These are phyloP conservation scores for Anisogramma anomala DNA, from an alignment of 2,329 filamentous ascomycete species.

Conservation along the genomic window DNA sequence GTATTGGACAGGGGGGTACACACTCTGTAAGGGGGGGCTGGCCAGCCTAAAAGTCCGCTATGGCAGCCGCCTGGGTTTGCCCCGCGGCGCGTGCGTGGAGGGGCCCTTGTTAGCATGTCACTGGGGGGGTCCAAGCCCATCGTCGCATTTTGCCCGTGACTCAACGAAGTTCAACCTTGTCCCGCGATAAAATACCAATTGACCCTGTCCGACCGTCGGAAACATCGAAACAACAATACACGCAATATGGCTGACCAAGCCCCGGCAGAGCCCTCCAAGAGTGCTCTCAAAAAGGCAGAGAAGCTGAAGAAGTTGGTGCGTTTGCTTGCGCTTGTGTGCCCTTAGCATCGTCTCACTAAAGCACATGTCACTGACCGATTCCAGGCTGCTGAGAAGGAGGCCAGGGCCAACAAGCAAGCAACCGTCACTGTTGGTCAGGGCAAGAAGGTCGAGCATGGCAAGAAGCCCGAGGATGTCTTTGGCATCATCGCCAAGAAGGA, in stretches of 20 bases:
- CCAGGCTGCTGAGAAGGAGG: conserved; percentile 46
- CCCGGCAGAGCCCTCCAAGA: conserved; percentile 41
- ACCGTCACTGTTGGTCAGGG: conserved; percentile 41
- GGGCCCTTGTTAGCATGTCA: not conserved
- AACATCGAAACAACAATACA: conserved; percentile 4
- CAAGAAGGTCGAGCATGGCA: conserved; percentile 51
- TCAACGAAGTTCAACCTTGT: not conserved
- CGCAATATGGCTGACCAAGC: conserved; percentile 19
- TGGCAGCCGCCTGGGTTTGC: not conserved
- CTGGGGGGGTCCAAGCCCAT: not conserved
- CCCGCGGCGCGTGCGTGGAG: not conserved
- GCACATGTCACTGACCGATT: conserved; percentile 35
- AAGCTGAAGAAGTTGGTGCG: too few species aligned
- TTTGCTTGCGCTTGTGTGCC: too few species aligned
- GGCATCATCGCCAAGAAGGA: conserved; percentile 80
- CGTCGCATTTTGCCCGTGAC: not conserved
- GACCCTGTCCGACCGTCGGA: not conserved
- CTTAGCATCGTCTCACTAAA: too few species aligned
- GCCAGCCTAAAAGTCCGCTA: not conserved
- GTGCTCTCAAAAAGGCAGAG: conserved; percentile 53
- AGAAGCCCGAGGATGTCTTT: conserved; percentile 59
- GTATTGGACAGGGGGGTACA: not conserved
- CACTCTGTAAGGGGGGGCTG: too few species aligned
- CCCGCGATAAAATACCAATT: not conserved
- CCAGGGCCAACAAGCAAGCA: conserved; percentile 48